Evolutionary conservation across 2,329 filamentous ascomycete genomes (phyloP), one percentile per base, ranked within the genome.

Genomic region (Rhytidhysteron rufulum): DNA sequence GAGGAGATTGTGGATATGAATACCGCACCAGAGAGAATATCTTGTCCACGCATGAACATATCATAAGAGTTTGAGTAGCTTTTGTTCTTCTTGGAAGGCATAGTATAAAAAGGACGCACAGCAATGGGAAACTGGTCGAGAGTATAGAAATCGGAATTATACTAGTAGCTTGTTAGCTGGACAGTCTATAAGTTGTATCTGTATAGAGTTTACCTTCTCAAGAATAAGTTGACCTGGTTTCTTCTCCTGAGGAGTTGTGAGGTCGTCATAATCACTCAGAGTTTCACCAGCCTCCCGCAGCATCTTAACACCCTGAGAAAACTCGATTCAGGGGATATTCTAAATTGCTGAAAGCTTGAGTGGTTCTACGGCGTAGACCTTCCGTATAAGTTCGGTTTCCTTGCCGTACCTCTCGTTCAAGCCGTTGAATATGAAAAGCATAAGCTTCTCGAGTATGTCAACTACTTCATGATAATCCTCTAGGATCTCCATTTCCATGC

Each of bases 131-230:
- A 95, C 69, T 95, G 90, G 74, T 95, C 89, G 47, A 96, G 77
- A 24, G 94, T 83, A 71, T 93, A 95, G 71, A 95, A 95, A 70
- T 95, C 90, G 43, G 88, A 91, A 58, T 85, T 79, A 75, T 83
- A 94, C 70, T 33, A 33, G 31, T 19, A 15, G 31, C 17, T 33
- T 33, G 31, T 33, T 7, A 33, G 31, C 31, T 33, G 31, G 31
- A 33, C 31, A 33, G 31, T 33, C 31, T 33, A 33, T 33, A 19
- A 9, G 31, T 33, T 19, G 31, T 33, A 33, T 33, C 17, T 33
- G 31, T 33, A 33, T 33, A 33, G 31, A 33, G 31, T 33, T 33
- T 33, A 33, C 31, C 31, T 94, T 94, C 55, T 85, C 76, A 43
- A 85, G 83, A 50, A 95, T 79, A 35, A 95, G 74, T 18, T 81